Base-by-base conservation (phyloP, 768 basidiomycete species). In the Hypholoma sublateritium region DNA sequence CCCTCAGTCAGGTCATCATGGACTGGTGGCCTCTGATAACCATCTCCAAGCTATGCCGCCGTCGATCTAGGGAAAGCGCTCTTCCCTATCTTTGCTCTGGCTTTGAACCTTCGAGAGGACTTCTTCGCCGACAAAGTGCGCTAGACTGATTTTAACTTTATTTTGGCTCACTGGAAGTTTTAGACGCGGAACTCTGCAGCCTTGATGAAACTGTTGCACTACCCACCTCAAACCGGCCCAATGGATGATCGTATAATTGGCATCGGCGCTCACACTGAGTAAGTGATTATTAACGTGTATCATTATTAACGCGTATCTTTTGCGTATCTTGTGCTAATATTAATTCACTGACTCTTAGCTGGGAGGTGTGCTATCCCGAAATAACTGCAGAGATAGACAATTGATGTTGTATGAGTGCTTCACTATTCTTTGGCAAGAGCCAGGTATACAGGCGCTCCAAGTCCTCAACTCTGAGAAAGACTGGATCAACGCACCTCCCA, bases 41-140 rank as follows among this genome's bases (percentile, higher is more conserved):
- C 48, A 37, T 32, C 17, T 50, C 21, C 22, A 25, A 78, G 79
- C 49, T 71, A 79, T 61, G 71, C 69, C 16, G 76, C 64, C 9
- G 68, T 69, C 0, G 53, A 62, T 19, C 63, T 73, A 12, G 94
- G 95, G 4, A 79, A 83, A 62, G 71, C 74, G 0, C 70, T 98
- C 50, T 95, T 95, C 69, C 92, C 91, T 0, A 75, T 95, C 19
- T 93, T 97, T 58, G 93, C 95, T 5, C 75, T 91, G 24, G 91
- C 93, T 0, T 75, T 96, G 7, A 80, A 86, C 65, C 77, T 93
- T 13, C 83, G 86, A 9, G 84, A 88, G 60, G 70, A 80, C 51
- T 94, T 89, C 67, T 95, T 95, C 65, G 82, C 86, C 16, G 87
- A 93, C 67, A 94, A 94, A 82, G 90, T 85, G 24, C 64, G 60